These are phyloP conservation scores for Exophiala sideris DNA, from an alignment of 2,329 filamentous ascomycete genomes.

Conservation along the genomic window DNA sequence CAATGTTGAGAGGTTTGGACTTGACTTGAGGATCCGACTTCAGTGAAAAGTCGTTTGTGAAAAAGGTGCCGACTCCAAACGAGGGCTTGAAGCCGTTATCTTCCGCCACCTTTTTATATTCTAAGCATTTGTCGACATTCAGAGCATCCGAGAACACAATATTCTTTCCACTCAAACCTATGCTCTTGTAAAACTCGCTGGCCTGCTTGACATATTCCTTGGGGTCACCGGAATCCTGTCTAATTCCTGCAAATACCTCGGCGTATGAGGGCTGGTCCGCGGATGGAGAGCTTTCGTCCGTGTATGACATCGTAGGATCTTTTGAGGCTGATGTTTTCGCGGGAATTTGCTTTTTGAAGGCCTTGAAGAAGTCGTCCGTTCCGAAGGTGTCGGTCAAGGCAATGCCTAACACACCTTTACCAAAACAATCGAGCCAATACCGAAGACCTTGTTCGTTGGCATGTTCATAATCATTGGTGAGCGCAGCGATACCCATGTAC, in stretches of 20 bases:
- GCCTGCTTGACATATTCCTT: slow-evolving; percentile 73
- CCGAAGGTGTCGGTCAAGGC: slow-evolving; percentile 96
- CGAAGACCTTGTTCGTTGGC: slow-evolving; percentile 81
- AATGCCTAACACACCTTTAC: slow-evolving; percentile 76
- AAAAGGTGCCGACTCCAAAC: slow-evolving; percentile 91
- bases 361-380: slow-evolving; percentile 79
- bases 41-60: slow-evolving; percentile 90
- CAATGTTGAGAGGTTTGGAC: slow-evolving; percentile 90
- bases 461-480: slow-evolving; percentile 76
- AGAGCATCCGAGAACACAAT: slow-evolving; percentile 96
- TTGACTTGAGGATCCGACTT: slow-evolving; percentile 67
- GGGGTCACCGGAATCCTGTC: slow-evolving; percentile 89
- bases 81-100: slow-evolving; percentile 75
- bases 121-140: slow-evolving; percentile 82
- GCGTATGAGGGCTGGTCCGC: slow-evolving; percentile 63
- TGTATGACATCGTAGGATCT: slow-evolving; percentile 42
- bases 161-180: slow-evolving; percentile 75
- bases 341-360: slow-evolving; percentile 69
- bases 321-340: slow-evolving; percentile 39
- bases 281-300: slow-evolving; percentile 21
- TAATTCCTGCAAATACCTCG: slow-evolving; percentile 75
- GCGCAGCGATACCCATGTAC: slow-evolving; percentile 98
- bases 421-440: slow-evolving; percentile 91
- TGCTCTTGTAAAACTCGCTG: slow-evolving; percentile 72
- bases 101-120: slow-evolving; percentile 84